Evolutionary conservation across 768 basidiomycete species (phyloP), one percentile per base, ranked within the genome.

Genomic region (Suillus alpinus): DNA sequence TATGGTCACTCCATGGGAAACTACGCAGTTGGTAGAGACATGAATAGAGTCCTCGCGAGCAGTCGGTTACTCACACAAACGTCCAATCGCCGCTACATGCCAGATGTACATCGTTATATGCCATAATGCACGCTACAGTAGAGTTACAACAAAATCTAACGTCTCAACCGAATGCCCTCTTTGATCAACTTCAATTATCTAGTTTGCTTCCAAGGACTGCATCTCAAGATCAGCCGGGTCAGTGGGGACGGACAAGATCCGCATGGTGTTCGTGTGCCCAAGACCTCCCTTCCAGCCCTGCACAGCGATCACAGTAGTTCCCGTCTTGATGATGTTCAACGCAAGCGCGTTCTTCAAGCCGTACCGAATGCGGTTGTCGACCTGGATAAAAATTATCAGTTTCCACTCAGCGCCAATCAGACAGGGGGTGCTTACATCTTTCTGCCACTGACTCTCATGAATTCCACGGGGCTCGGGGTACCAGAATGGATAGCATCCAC

Each of bases 241-340:
- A 26, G 89, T 92, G 18, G 93, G 93, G 49, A 94, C 93, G 43
- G 85, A 86, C 66, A 95, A 76, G 63, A 95, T 83, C 55, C 93
- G 88, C 60, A 95, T 79, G 13, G 92, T 94, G 81, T 95, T 95
- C 65, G 94, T 95, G 78, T 97, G 94, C 36, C 95, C 95, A 49
- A 97, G 85, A 61, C 97, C 97, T 47, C 95, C 93, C 79, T 95
- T 96, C 96, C 96, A 99, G n/a, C 97, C 97, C 76, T 98, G 97
- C 5, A 99, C 91, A 53, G 96, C 96, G 64, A 98, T 81, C 69
- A 99, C 84, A 29, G 95, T 93, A 57, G 87, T 87, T 58, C 94
- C 92, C 40, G 93, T 86, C 69, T 87, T 86, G 80, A 98, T 88
- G 72, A 99, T 84, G 65, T 91, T 89, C 75, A 99, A 77, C 18